Conservation (phyloP, 371 early-diverging fungal species). For the Gilbertella persicaria region DNA sequence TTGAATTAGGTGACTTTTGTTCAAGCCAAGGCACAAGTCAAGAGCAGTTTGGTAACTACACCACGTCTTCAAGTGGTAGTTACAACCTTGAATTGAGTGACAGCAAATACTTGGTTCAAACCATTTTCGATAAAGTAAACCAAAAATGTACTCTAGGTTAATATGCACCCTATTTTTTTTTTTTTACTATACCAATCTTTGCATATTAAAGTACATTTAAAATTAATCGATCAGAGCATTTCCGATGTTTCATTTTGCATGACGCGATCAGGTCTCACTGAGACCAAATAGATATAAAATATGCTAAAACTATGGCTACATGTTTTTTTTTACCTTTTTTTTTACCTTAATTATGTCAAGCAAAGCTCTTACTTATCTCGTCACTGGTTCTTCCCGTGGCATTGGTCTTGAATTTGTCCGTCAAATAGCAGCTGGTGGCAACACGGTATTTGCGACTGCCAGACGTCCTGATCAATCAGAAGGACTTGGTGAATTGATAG, state of each 20-base stretch:
- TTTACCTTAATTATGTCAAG: neutral
- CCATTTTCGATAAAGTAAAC: slow-evolving; percentile 39
- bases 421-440: slow-evolving; percentile 25
- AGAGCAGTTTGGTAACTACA: slow-evolving; percentile 40
- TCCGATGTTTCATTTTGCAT: neutral
- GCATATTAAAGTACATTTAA: neutral
- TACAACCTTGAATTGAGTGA: slow-evolving; percentile 44
- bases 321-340: neutral
- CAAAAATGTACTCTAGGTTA: slow-evolving; percentile 37
- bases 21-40: slow-evolving; percentile 28
- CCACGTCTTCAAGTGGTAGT: slow-evolving; percentile 27
- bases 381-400: slow-evolving; percentile 40
- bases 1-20: slow-evolving; percentile 55
- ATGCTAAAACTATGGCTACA: neutral
- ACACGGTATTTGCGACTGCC: slow-evolving; percentile 34
- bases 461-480: slow-evolving; percentile 24
- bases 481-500: slow-evolving; percentile 16
- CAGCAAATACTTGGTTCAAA: slow-evolving; percentile 50
- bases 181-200: neutral
- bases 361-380: slow-evolving; percentile 23
- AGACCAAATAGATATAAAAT: neutral
- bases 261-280: neutral
- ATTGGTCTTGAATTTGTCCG: slow-evolving; percentile 41
- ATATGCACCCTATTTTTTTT: neutral
- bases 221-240: neutral